Base-by-base conservation (phyloP, 805 yeast genomes). In the Ogataea allantospora region DNA sequence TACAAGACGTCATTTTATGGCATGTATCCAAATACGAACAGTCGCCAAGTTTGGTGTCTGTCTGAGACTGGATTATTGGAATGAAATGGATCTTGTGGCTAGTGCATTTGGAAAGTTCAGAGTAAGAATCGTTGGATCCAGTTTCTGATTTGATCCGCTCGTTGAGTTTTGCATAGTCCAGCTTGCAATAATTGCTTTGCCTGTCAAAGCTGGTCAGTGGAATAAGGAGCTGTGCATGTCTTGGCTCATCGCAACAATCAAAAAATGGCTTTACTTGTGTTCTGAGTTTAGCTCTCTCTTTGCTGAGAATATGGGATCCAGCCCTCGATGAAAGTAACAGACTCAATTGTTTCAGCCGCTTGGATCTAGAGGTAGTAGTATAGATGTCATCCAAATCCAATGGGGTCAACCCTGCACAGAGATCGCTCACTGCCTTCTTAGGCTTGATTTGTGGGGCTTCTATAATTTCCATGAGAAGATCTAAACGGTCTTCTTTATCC, bases 21-120 rank as follows among this genome's bases (percentile, higher is more conserved):
- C 98, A 89, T 1, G 97, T 88, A 56, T 89, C 97, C 42, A 89
- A 69, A 56, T 89, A 89, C 7, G 96, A 88, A 57, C 98, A 89
- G 60, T 89, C 97, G 1, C 96, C 97, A 6, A 87, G 58, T 12
- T 70, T 63, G 2, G 63, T 38, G 51, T 91, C 97, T 0, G 96
- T 88, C 40, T 76, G 80, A 11, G 58, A 39, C 42, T 74, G 76
- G 20, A 75, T 60, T 20, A 75, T 63, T 9, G 81, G 81, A n/a
- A 77, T 63, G 48, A 67, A 75, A 55, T 77, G 83, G 37, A 71
- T 70, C 38, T 68, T 70, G 13, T 47, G 48, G 28, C 50, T 58
- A 13, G 64, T 31, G 42, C 68, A 63, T 37, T 52, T 47, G 14
- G 52, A 48, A 58, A 71, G 20, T 6, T 35, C 48, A 6, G 27